Percentiles rank a stretch among this genome's conserved stretches.
phyloP scores from a whole-genome alignment of 2,329 filamentous ascomycete species.

The Exophiala sideris region DNA sequence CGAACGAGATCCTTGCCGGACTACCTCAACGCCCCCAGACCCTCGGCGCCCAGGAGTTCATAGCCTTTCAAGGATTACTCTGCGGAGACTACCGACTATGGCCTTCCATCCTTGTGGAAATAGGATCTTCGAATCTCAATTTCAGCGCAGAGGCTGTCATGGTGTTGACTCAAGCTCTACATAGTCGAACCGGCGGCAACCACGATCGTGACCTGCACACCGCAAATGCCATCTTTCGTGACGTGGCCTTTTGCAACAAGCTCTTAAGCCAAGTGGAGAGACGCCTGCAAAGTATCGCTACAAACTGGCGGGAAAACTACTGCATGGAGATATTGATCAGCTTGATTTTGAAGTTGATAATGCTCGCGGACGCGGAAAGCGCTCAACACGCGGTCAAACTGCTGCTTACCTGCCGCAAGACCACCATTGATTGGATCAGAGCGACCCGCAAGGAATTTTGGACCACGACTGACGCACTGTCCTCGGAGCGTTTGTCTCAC shows the following conservation, averaged over 20 bases:
- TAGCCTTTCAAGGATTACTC: slow-evolving; percentile 45
- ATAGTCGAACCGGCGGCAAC: slow-evolving; percentile 49
- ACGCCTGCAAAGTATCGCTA: slow-evolving; percentile 46
- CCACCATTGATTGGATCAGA: slow-evolving; percentile 6
- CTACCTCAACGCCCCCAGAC: slow-evolving; percentile 46
- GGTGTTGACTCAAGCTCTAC: slow-evolving; percentile 49
- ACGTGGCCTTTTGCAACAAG: slow-evolving; percentile 2
- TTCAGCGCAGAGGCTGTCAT: slow-evolving; percentile 55
- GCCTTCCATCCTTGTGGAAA: slow-evolving; percentile 48
- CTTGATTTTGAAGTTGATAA: slow-evolving; percentile 43
- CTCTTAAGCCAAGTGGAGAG: slow-evolving; percentile 42
- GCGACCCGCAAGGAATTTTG: slow-evolving; percentile 5
- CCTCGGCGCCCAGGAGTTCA: slow-evolving; percentile 50
- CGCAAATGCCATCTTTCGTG: slow-evolving; percentile 4
- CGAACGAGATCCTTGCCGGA: slow-evolving; percentile 47
- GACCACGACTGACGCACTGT: slow-evolving; percentile 34
- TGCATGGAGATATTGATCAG: slow-evolving; percentile 59
- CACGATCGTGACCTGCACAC: slow-evolving; percentile 37
- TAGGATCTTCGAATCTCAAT: slow-evolving; percentile 56
- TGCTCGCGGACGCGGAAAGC: slow-evolving; percentile 47
- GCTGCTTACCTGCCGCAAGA: neutral
- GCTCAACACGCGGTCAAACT: slow-evolving; percentile 23
- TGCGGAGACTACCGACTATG: slow-evolving; percentile 46
- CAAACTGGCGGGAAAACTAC: slow-evolving; percentile 58
- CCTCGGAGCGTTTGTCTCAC: slow-evolving; percentile 35